Evolutionary conservation across 371 early-diverging fungal species (phyloP), one percentile per base, ranked within the genome.

Genomic region (Mortierella sp.): DNA sequence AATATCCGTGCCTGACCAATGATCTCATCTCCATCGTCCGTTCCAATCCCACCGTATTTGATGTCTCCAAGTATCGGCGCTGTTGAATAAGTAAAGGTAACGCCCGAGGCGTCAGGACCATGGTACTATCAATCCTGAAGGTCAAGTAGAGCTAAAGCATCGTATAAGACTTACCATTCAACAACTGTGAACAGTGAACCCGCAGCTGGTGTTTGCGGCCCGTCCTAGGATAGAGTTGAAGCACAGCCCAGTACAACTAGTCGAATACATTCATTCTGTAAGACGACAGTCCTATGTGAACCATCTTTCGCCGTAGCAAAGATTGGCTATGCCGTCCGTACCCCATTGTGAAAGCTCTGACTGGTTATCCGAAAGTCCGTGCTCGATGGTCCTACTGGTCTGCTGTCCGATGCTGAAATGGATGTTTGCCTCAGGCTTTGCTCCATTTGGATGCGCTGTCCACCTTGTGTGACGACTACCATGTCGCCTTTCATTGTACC

Each of bases 161-260:
- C n/a, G 19, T 52, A 12, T n/a, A 37, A 12, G 1, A 24, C 47
- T 41, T 52, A 71, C 72, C 72, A n/a, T 52, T 47, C 19, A 71
- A 24, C 21, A 65, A 3, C n/a, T 71, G 56, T 6, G 72, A 65
- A 21, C 72, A 71, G 27, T 71, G 72, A n/a, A 71, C 56, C 19
- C 72, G 66, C 8, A 71, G 29, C 24, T 71, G 72, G 44, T 71
- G 72, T n/a, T 71, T 71, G 10, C 72, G 66, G 3, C 72, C 72
- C 8, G 72, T 71, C 49, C 45, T 25, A 22, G 72, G 72, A 17
- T 66, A 60, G 13, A 71, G 49, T 2, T 54, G 28, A 16, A 69
- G 54, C 7, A 53, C 21, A 24, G 54, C 47, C 56, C 56, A 57
- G 7, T 57, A 21, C 8, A 41, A n/a, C 71, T 56, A n/a, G n/a